These are phyloP conservation scores for Ogataea haglerorum DNA, from an alignment of 805 yeast species.

Conservation along the genomic window DNA sequence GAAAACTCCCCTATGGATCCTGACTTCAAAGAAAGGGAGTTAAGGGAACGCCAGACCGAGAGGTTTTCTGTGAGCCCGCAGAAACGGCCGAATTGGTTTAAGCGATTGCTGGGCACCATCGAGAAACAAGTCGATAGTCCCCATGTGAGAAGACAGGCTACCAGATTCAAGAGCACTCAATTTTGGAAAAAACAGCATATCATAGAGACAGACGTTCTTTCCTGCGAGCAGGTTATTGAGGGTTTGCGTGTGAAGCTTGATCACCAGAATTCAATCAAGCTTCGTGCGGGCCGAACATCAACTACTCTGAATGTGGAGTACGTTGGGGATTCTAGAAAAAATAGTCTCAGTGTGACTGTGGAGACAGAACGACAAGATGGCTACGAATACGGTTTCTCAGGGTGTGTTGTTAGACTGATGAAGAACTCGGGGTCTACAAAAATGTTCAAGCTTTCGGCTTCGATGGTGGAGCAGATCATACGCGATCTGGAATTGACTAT, in stretches of 20 bases:
- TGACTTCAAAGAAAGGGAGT: constrained; percentile 10
- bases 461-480: constrained; percentile 15
- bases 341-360: constrained; percentile 16
- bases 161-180: neutral
- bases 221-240: constrained; percentile 5
- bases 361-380: constrained; percentile 29
- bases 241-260: constrained; percentile 2
- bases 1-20: constrained; percentile 31
- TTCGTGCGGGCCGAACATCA: constrained; percentile 4
- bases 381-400: constrained; percentile 32
- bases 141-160: neutral
- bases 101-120: constrained; percentile 6
- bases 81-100: constrained; percentile 14
- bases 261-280: constrained; percentile 6
- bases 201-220: constrained; percentile 4
- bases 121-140: neutral
- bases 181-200: constrained; percentile 4
- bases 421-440: constrained; percentile 22
- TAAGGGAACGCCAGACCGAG: constrained; percentile 4
- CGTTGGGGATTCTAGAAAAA: constrained; percentile 10
- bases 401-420: constrained; percentile 27
- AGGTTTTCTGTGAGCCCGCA: neutral
- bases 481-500: constrained; percentile 6
- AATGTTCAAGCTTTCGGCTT: constrained; percentile 21
- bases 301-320: constrained; percentile 7